phyloP scores from a whole-genome alignment of 2,329 filamentous ascomycete genomes.

The Fusarium sp. region DNA sequence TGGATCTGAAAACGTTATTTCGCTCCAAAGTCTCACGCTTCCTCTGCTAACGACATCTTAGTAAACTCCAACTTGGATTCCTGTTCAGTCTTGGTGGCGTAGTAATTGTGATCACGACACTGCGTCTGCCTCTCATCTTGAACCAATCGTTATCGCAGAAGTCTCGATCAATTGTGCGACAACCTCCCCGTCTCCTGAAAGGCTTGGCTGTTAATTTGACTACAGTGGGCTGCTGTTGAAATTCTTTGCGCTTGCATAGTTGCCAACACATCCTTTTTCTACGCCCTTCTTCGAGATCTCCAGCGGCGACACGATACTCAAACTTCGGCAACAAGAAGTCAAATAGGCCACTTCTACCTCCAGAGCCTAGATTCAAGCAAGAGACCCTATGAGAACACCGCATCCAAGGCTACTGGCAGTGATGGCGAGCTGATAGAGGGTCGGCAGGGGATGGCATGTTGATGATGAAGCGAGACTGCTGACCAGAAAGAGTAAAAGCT shows the following conservation, averaged over 20 bases:
- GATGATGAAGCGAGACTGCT: neutral
- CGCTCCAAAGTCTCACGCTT: neutral
- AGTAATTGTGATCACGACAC: constrained; percentile 41
- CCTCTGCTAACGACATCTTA: neutral
- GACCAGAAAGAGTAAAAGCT: neutral
- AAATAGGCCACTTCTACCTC: constrained; percentile 6
- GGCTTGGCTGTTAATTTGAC: neutral
- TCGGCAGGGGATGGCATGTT: neutral
- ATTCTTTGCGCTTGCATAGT: constrained; percentile 49
- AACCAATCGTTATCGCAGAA: constrained; percentile 42
- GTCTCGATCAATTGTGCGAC: constrained; percentile 46
- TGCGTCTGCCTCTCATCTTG: constrained; percentile 45
- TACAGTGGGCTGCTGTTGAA: constrained; percentile 49
- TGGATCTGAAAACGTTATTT: constrained; percentile 18
- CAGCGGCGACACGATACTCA: constrained; percentile 40
- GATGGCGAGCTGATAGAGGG: neutral
- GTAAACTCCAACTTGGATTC: constrained; percentile 30
- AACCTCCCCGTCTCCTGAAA: neutral
- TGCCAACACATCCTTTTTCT: constrained; percentile 48
- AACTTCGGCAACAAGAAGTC: neutral
- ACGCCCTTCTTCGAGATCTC: constrained; percentile 44
- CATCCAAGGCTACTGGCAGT: neutral
- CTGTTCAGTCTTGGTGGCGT: constrained; percentile 43
- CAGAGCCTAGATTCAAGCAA: neutral
- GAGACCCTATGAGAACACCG: neutral